These are phyloP conservation scores for Rheum nobile DNA, from an alignment of 148 eudicot species.

Conservation along the genomic window DNA sequence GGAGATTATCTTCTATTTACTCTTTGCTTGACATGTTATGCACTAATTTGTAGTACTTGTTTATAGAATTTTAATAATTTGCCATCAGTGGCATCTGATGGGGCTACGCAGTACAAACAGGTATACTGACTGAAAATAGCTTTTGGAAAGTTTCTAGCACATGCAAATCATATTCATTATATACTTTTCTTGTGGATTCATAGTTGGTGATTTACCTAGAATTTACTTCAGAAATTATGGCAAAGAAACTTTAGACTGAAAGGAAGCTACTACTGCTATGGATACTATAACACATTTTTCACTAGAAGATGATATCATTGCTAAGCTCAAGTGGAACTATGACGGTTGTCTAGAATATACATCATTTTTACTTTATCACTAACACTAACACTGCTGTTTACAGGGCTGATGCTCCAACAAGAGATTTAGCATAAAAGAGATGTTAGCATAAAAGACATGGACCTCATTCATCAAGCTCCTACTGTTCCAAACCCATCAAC, in stretches of 20 bases:
- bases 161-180: neutral
- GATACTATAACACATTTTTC: no score
- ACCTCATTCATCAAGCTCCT: neutral
- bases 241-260: neutral
- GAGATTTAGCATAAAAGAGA: neutral
- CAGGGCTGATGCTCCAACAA: neutral
- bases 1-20: no score
- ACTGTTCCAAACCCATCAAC: neutral
- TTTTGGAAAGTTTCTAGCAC: neutral
- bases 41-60: neutral
- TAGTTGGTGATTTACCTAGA: neutral
- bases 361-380: no score
- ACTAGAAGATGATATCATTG: no score
- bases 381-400: no score
- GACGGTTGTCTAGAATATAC: no score
- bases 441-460: neutral
- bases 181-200: neutral
- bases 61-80: neutral
- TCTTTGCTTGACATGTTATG: neutral
- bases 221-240: neutral
- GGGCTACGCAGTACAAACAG: neutral
- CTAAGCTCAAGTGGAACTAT: no score
- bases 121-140: neutral
- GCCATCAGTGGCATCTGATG: neutral
- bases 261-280: neutral